phyloP scores from a whole-genome alignment of 768 basidiomycete species.

The Mycena galericulata region DNA sequence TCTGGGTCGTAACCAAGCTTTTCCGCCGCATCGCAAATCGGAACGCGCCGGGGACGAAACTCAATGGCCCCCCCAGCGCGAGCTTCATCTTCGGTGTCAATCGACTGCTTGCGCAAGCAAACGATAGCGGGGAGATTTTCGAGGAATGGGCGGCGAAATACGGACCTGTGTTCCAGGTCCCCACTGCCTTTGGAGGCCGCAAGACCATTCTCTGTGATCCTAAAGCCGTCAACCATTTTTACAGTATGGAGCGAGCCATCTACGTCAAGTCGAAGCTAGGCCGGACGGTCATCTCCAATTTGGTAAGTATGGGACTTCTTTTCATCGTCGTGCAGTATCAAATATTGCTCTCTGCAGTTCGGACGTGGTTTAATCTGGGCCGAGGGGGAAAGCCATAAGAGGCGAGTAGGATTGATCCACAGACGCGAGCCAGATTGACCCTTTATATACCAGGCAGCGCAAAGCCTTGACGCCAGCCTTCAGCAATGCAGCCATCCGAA shows the following conservation, averaged over 20 bases:
- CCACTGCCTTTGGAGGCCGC: conserved; percentile 28
- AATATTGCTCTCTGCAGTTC: conserved; percentile 9
- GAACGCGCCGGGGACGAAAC: conserved; percentile 38
- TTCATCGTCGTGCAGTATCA: too few relatives aligned
- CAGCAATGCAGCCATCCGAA: conserved; percentile 54
- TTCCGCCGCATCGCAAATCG: conserved; percentile 23
- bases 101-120: conserved; percentile 19
- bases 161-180: conserved; percentile 45
- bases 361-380: conserved; percentile 34
- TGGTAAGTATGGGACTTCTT: conserved; percentile 34
- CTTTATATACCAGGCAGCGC: conserved; percentile 45
- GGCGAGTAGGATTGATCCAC: conserved; percentile 12
- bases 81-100: conserved; percentile 45
- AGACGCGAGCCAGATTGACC: not conserved
- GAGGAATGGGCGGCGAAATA: conserved; percentile 47
- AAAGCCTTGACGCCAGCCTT: conserved; percentile 56
- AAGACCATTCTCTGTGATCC: conserved; percentile 38
- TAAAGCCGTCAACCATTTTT: conserved; percentile 41
- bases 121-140: conserved; percentile 35
- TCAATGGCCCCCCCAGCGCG: conserved; percentile 41
- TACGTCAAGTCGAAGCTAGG: conserved; percentile 41
- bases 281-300: conserved; percentile 36
- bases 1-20: conserved; percentile 36
- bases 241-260: conserved; percentile 33
- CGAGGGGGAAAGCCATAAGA: conserved; percentile 40